phyloP scores from a whole-genome alignment of 306 rosid genomes.

The Phaseolus lunatus region DNA sequence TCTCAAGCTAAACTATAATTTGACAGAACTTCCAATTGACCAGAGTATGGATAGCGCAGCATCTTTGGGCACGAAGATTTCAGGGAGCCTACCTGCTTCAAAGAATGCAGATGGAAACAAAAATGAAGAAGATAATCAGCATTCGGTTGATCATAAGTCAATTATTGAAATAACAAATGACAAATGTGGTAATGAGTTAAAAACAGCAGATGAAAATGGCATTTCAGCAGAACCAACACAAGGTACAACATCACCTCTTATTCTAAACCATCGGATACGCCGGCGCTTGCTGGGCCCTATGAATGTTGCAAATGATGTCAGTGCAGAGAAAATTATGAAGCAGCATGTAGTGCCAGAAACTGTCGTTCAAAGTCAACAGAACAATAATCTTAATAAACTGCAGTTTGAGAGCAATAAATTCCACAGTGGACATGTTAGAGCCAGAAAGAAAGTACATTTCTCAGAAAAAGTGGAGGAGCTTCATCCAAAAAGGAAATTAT shows the following conservation, averaged over 20 bases:
- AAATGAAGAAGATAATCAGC: slow-evolving; percentile 48
- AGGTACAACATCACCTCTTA: slow-evolving; percentile 50
- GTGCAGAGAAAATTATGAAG: slow-evolving; percentile 41
- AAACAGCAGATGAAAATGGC: slow-evolving; percentile 40
- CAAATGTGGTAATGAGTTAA: slow-evolving; percentile 45
- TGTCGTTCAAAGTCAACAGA: slow-evolving; percentile 48
- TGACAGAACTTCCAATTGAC: slow-evolving; percentile 47
- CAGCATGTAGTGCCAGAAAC: slow-evolving; percentile 40
- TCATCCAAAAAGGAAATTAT: slow-evolving; percentile 51
- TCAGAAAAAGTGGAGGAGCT: slow-evolving; percentile 59
- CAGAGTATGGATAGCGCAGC: slow-evolving; percentile 42
- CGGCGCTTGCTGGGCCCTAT: slow-evolving; percentile 53
- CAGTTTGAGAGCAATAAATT: slow-evolving; percentile 43
- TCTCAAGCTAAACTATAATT: slow-evolving; percentile 45
- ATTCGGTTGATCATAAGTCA: slow-evolving; percentile 42
- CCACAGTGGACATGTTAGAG: slow-evolving; percentile 49
- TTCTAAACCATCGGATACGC: slow-evolving; percentile 44
- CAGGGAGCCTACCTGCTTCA: slow-evolving; percentile 45
- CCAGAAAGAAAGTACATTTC: slow-evolving; percentile 68
- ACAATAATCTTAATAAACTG: slow-evolving; percentile 39
- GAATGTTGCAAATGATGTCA: slow-evolving; percentile 43
- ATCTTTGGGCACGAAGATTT: slow-evolving; percentile 51
- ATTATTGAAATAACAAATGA: slow-evolving; percentile 39
- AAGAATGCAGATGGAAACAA: slow-evolving; percentile 39
- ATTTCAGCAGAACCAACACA: slow-evolving; percentile 45